phyloP scores from a whole-genome alignment of 176 grass and related monocot species.

The Ensete glaucum region DNA sequence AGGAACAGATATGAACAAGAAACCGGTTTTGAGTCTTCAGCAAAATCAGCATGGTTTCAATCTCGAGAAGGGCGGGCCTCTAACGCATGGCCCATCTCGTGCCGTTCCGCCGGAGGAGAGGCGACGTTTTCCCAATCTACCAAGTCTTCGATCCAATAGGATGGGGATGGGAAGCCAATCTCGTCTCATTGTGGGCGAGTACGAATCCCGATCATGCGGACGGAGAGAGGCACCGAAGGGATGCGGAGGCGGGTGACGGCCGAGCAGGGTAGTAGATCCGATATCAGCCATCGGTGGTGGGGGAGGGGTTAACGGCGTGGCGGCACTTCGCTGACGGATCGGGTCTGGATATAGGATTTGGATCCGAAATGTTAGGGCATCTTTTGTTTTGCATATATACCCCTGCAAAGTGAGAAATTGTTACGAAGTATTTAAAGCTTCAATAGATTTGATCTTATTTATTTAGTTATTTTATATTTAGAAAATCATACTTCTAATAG shows the following conservation, averaged over 20 bases:
- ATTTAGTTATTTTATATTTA: too few relatives aligned
- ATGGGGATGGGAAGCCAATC: conserved; percentile 36
- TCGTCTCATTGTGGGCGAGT: conserved; percentile 31
- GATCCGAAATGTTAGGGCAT: too few relatives aligned
- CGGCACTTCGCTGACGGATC: too few relatives aligned
- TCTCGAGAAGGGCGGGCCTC: conserved; percentile 32
- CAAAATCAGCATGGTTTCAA: conserved; percentile 71
- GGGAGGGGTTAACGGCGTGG: too few relatives aligned
- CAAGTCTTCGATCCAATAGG: conserved; percentile 37
- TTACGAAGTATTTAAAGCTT: too few relatives aligned
- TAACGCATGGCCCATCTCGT: conserved; percentile 11
- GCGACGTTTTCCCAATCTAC: conserved; percentile 1
- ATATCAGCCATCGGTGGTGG: too few relatives aligned
- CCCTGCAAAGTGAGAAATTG: too few relatives aligned
- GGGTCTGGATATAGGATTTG: too few relatives aligned
- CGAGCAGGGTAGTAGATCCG: not conserved
- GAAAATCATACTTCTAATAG: too few relatives aligned
- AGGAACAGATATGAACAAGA: not conserved
- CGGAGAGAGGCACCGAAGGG: conserved; percentile 23
- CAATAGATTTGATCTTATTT: too few relatives aligned
- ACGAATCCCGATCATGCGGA: conserved; percentile 54
- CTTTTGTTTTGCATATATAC: too few relatives aligned
- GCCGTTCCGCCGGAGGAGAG: conserved; percentile 20
- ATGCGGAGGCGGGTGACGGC: conserved; percentile 7
- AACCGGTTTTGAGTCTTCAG: conserved; percentile 87